Conservation (phyloP, 2,329 filamentous ascomycete genomes). For the Aureobasidium sp. region DNA sequence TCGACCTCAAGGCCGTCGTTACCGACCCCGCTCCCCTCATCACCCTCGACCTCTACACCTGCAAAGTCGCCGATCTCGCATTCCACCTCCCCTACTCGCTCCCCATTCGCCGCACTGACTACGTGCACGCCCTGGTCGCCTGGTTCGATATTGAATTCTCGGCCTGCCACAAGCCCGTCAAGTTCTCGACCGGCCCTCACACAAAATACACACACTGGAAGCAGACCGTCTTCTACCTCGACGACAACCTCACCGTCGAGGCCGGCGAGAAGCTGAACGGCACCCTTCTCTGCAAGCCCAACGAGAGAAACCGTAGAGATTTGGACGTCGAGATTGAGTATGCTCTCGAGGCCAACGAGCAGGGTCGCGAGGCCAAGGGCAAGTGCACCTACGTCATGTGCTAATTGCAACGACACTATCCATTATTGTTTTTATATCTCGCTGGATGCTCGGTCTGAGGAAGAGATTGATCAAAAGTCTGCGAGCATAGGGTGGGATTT, state of each 20-base stretch:
- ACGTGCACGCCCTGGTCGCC: conserved; percentile 89
- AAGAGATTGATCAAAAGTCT: not conserved
- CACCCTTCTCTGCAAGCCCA: conserved; percentile 74
- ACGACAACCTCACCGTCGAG: conserved; percentile 86
- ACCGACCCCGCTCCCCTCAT: conserved; percentile 83
- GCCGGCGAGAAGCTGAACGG: conserved; percentile 74
- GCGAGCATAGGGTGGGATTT: not conserved
- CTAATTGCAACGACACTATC: conserved; percentile 20
- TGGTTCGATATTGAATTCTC: conserved; percentile 99
- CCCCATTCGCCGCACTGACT: conserved; percentile 75
- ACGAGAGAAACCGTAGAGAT: conserved; percentile 88
- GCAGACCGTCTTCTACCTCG: conserved; percentile 97
- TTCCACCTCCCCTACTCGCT: conserved; percentile 77
- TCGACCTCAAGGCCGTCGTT: conserved; percentile 94
- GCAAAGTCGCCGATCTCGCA: conserved; percentile 72
- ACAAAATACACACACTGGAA: conserved; percentile 99
- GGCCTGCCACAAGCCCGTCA: conserved; percentile 95
- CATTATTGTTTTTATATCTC: not conserved
- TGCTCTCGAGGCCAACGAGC: conserved; percentile 68
- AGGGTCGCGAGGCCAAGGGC: conserved; percentile 61
- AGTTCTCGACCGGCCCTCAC: conserved; percentile 94
- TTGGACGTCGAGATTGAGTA: conserved; percentile 87
- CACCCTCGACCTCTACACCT: conserved; percentile 89
- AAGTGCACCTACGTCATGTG: conserved; percentile 70
- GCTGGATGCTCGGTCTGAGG: not conserved